phyloP scores from a whole-genome alignment of 2,329 filamentous ascomycete genomes.

The Alternaria ethzedia region DNA sequence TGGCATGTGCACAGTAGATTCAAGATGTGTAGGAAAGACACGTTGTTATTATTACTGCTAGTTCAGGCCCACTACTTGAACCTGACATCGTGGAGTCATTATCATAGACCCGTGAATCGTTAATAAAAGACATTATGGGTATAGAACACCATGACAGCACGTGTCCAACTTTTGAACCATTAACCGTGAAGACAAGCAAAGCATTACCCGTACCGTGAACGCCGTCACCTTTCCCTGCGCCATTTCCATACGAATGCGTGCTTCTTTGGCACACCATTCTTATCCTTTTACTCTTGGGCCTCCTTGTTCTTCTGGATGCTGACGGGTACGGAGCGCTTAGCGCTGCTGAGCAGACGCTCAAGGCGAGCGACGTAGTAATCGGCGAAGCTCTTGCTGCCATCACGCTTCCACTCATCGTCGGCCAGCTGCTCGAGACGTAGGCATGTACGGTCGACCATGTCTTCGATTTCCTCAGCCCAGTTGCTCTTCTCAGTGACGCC shows the following conservation, averaged over 20 bases:
- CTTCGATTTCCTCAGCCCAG: slow-evolving; percentile 43
- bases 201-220: neutral
- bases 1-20: neutral
- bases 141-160: slow-evolving; percentile 7
- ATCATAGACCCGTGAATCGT: neutral
- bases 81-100: neutral
- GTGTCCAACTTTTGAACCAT: neutral
- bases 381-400: slow-evolving; percentile 25
- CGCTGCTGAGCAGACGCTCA: slow-evolving; percentile 25
- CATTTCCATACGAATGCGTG: neutral
- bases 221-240: neutral
- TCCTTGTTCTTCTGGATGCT: slow-evolving; percentile 16
- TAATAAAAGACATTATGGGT: neutral
- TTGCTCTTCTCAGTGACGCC: slow-evolving; percentile 44
- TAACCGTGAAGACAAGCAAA: neutral
- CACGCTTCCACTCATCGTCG: slow-evolving; percentile 30
- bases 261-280: neutral
- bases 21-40: no score
- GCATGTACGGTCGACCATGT: slow-evolving; percentile 28
- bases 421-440: slow-evolving; percentile 42
- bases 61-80: neutral
- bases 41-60: slow-evolving; percentile 1
- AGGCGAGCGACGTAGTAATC: slow-evolving; percentile 36
- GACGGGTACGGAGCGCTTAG: slow-evolving; percentile 24
- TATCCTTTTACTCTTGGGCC: neutral